Conservation (phyloP, 2,329 filamentous ascomycete genomes). For the Colletotrichum sp. region DNA sequence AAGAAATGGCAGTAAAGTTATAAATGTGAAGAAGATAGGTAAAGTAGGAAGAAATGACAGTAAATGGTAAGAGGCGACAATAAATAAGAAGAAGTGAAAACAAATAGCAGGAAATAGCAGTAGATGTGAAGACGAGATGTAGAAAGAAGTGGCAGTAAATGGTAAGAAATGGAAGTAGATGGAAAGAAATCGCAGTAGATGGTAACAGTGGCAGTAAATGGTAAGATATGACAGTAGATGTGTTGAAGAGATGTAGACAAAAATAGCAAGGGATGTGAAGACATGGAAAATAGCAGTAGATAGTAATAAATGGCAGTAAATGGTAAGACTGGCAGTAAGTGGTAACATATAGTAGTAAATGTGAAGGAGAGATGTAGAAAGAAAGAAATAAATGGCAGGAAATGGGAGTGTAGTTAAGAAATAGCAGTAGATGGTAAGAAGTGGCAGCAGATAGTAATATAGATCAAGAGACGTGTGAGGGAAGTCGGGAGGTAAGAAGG, state of each 20-base stretch:
- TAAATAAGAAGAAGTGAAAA: no score
- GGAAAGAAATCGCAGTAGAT: neutral
- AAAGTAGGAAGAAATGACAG: no score
- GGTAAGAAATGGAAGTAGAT: neutral
- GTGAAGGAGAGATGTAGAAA: neutral
- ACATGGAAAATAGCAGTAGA: neutral
- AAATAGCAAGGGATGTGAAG: no score
- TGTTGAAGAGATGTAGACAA: neutral
- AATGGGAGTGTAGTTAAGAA: neutral
- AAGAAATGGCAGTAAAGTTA: neutral
- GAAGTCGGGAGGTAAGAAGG: neutral
- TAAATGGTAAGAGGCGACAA: no score
- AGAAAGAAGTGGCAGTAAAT: neutral
- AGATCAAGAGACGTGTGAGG: neutral
- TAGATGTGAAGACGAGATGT: neutral
- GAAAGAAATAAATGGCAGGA: neutral
- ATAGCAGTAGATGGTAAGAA: neutral
- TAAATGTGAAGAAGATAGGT: neutral
- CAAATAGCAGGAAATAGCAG: neutral
- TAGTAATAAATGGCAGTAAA: neutral
- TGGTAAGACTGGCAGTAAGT: neutral
- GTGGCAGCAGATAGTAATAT: neutral
- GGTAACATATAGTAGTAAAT: neutral
- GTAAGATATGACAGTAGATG: neutral
- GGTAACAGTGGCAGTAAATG: neutral